Percentiles rank a stretch among this genome's conserved stretches.
Conservation (phyloP, 1,284 basidiomycete genomes). For the Heterobasidion parviporum region DNA sequence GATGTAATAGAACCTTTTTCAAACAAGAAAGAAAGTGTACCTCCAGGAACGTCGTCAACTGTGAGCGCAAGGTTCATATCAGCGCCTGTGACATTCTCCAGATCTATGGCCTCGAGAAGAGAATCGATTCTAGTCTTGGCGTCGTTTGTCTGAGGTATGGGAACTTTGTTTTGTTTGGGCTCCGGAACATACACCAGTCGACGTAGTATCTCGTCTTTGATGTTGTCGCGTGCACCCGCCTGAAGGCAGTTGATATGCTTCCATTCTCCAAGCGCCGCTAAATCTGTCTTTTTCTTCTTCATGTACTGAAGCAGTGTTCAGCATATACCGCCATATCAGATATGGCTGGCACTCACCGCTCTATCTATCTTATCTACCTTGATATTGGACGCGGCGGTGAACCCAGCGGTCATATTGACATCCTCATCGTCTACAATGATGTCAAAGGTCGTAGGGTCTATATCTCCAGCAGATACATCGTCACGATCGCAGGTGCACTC, state of each 20-base stretch:
- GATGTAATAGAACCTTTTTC: constrained; percentile 37
- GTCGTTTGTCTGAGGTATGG: background rate
- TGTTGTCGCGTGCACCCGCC: constrained; percentile 31
- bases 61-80: constrained; percentile 19
- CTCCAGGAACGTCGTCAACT: constrained; percentile 47
- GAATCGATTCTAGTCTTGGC: constrained; percentile 24
- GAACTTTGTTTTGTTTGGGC: constrained; percentile 9
- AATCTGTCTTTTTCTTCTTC: constrained; percentile 65
- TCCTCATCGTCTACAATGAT: constrained; percentile 21
- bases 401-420: constrained; percentile 36
- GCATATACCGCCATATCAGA: background rate
- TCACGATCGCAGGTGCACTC: constrained; percentile 58
- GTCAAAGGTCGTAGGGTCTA: constrained; percentile 16
- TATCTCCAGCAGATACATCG: constrained; percentile 12
- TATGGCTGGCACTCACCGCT: constrained; percentile 31
- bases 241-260: constrained; percentile 74
- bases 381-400: constrained; percentile 70
- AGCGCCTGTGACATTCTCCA: constrained; percentile 32
- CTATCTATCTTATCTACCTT: constrained; percentile 40
- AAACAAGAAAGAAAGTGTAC: constrained; percentile 65
- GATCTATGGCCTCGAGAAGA: constrained; percentile 33
- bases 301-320: constrained; percentile 39
- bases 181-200: constrained; percentile 35
- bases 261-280: constrained; percentile 85
- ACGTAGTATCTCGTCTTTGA: constrained; percentile 59